Percentiles rank a stretch among this genome's conserved stretches.
These are phyloP conservation scores for Sporothrix luriei DNA, from an alignment of 2,329 filamentous ascomycete genomes.

Conservation along the genomic window DNA sequence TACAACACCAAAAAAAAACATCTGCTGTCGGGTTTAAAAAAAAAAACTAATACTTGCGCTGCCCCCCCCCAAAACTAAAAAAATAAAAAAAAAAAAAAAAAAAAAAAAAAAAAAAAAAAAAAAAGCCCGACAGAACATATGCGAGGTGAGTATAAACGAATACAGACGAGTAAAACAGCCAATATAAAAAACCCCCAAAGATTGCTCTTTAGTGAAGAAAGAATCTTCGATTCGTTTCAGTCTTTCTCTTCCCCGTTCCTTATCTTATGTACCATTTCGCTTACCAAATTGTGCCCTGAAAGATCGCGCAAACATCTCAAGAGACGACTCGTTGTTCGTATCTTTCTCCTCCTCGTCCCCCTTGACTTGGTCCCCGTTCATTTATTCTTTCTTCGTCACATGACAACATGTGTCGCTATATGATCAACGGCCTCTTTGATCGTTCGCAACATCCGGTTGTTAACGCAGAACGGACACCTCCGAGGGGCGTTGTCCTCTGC, in stretches of 20 bases:
- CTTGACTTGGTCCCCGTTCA: not conserved
- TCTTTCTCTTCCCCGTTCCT: not conserved
- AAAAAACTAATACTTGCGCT: no score
- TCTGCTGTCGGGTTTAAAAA: no score
- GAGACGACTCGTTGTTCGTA: not conserved
- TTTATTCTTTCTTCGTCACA: not conserved
- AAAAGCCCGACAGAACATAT: not conserved
- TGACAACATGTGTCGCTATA: conserved; percentile 62
- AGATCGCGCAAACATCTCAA: not conserved
- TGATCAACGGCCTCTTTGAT: conserved; percentile 66
- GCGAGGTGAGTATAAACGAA: conserved; percentile 1
- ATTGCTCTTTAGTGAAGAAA: conserved; percentile 19
- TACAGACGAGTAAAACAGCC: not conserved
- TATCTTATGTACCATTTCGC: not conserved
- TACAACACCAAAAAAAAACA: not conserved
- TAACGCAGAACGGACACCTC: conserved; percentile 63
- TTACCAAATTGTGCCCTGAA: not conserved
- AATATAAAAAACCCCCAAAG: conserved; percentile 3
- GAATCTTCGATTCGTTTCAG: not conserved
- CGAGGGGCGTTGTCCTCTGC: conserved; percentile 57
- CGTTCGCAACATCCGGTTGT: conserved; percentile 61
- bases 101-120: not conserved
- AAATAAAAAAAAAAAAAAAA: not conserved
- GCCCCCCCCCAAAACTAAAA: no score
- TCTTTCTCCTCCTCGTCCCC: not conserved